Evolutionary conservation across 2,329 filamentous ascomycete genomes (phyloP).

Genomic region (Talaromyces sp.): DNA sequence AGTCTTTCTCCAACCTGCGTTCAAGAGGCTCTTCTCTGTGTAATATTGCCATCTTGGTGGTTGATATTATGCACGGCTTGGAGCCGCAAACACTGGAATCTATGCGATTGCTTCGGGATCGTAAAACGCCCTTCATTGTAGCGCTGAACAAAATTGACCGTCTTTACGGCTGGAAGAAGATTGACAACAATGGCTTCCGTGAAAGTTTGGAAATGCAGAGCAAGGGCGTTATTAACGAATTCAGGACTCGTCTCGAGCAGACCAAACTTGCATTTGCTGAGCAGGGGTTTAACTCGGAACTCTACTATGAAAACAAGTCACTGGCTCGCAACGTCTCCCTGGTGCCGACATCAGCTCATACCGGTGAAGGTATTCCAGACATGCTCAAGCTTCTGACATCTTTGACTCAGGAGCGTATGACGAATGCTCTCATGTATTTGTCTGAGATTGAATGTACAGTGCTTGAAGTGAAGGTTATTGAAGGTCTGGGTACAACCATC

Average conservation of each 20-base stretch:
- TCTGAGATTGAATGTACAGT: constrained; percentile 97
- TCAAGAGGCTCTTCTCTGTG: constrained; percentile 96
- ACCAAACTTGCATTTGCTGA: constrained; percentile 93
- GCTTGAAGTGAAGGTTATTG: constrained; percentile 97
- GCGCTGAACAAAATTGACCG: constrained; percentile 99
- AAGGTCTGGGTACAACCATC: constrained; percentile 97
- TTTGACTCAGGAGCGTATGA: constrained; percentile 96
- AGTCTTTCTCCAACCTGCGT: constrained; percentile 98
- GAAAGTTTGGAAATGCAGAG: constrained; percentile 86
- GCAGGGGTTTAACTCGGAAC: constrained; percentile 95
- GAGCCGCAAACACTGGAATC: constrained; percentile 97
- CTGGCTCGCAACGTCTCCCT: constrained; percentile 94
- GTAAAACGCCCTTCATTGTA: constrained; percentile 96
- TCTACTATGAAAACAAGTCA: constrained; percentile 97
- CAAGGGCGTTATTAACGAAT: constrained; percentile 91
- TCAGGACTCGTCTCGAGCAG: constrained; percentile 80
- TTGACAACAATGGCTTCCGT: constrained; percentile 97
- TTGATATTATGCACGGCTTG: constrained; percentile 99
- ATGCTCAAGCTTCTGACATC: constrained; percentile 94
- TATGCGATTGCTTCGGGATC: constrained; percentile 86
- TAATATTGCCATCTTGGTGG: constrained; percentile 98
- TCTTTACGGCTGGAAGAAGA: constrained; percentile 97
- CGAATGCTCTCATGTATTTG: constrained; percentile 94
- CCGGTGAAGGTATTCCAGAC: constrained; percentile 98
- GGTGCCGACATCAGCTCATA: constrained; percentile 93